phyloP scores from a whole-genome alignment of 2,329 filamentous ascomycete genomes.

The Neonectria punicea region DNA sequence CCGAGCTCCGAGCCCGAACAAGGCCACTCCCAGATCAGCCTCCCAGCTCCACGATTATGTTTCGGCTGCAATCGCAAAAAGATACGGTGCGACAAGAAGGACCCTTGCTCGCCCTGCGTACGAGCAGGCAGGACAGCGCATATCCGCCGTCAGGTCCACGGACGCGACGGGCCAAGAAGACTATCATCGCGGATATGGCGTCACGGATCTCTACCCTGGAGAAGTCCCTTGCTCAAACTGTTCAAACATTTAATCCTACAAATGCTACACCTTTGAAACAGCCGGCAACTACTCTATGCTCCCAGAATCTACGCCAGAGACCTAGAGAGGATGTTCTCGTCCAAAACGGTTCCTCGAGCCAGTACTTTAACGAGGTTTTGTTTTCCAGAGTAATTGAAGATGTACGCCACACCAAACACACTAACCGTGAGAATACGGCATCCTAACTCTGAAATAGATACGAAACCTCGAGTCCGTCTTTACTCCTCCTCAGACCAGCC shows the following conservation, averaged over 20 bases:
- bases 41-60: slow-evolving; percentile 36
- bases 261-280: not conserved
- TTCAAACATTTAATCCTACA: not conserved
- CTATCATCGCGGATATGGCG: slow-evolving; percentile 44
- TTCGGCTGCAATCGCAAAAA: slow-evolving; percentile 46
- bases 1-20: not conserved
- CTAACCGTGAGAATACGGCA: too few relatives aligned
- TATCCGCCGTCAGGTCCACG: slow-evolving; percentile 35
- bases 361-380: slow-evolving; percentile 50
- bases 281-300: not conserved
- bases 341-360: slow-evolving; percentile 44
- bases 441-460: slow-evolving; percentile 17
- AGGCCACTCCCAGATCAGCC: not conserved
- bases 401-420: slow-evolving; percentile 22
- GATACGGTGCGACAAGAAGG: slow-evolving; percentile 45
- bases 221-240: slow-evolving; percentile 32
- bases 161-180: slow-evolving; percentile 34
- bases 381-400: slow-evolving; percentile 48
- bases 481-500: not conserved
- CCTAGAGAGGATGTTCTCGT: slow-evolving; percentile 42
- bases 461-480: slow-evolving; percentile 13
- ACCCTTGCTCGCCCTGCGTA: slow-evolving; percentile 43
- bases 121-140: slow-evolving; percentile 28
- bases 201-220: slow-evolving; percentile 44
- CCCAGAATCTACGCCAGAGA: not conserved